Conservation (phyloP, 805 yeast genomes). For the Brettanomyces bruxellensis region DNA sequence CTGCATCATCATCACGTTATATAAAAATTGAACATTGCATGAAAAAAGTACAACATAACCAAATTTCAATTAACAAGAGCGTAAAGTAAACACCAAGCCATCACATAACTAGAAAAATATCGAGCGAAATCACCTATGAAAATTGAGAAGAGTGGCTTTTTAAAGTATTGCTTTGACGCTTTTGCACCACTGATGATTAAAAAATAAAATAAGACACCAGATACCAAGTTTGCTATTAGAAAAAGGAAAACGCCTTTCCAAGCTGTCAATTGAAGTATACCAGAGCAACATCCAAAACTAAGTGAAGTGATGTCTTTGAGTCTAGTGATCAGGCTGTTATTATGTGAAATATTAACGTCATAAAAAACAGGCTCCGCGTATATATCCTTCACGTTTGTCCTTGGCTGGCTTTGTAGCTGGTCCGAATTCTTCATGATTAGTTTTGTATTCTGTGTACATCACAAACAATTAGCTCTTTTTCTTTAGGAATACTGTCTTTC, state of each 20-base stretch:
- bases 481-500: too few species aligned
- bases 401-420: too few species aligned
- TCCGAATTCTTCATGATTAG: too few species aligned
- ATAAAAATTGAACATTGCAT: too few species aligned
- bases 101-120: constrained; percentile 41
- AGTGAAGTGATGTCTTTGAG: constrained; percentile 37
- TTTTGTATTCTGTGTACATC: too few species aligned
- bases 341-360: constrained; percentile 5
- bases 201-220: constrained; percentile 24
- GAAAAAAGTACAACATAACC: neutral
- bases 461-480: too few species aligned
- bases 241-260: constrained; percentile 39
- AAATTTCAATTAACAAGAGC: constrained; percentile 28
- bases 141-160: constrained; percentile 31
- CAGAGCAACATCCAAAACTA: constrained; percentile 44
- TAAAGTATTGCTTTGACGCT: constrained; percentile 25
- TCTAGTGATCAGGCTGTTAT: constrained; percentile 11
- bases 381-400: neutral
- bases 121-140: constrained; percentile 35
- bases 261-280: constrained; percentile 44
- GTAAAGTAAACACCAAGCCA: constrained; percentile 51
- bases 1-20: too few species aligned
- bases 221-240: constrained; percentile 24
- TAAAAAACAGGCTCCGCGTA: neutral
- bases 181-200: constrained; percentile 13